These are phyloP conservation scores for Pyrenophora seminiperda DNA, from an alignment of 2,329 filamentous ascomycete genomes.

Conservation along the genomic window DNA sequence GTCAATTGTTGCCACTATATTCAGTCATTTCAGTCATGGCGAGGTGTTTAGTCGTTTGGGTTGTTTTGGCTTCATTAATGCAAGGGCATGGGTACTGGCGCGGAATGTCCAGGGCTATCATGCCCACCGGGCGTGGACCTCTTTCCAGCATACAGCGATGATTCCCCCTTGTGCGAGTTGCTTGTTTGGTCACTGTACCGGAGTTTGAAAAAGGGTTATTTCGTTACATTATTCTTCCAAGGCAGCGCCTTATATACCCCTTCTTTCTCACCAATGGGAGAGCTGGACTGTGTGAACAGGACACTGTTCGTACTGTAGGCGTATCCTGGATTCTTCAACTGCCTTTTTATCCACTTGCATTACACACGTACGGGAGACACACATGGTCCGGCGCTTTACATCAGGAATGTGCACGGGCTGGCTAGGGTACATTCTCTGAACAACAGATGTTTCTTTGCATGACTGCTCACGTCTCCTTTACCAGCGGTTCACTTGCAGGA, in stretches of 20 bases:
- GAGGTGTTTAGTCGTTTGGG: constrained; percentile 47
- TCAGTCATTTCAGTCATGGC: constrained; percentile 51
- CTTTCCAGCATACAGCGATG: constrained; percentile 53
- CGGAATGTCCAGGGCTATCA: constrained; percentile 41
- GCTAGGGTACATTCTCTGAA: constrained; percentile 30
- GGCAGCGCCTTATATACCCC: not conserved
- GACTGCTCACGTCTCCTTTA: constrained; percentile 21
- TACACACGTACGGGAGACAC: constrained; percentile 16
- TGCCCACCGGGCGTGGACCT: constrained; percentile 44
- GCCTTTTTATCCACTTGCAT: not conserved
- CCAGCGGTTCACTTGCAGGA: constrained; percentile 23
- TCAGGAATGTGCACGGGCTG: constrained; percentile 32
- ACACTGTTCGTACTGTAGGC: constrained; percentile 16
- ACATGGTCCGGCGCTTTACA: constrained; percentile 39
- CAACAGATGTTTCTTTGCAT: constrained; percentile 29
- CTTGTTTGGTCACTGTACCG: constrained; percentile 36
- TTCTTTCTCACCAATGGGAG: constrained; percentile 24
- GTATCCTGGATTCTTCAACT: constrained; percentile 14
- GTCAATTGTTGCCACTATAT: constrained; percentile 46
- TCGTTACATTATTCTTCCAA: constrained; percentile 5
- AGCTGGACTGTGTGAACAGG: constrained; percentile 19
- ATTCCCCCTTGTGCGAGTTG: constrained; percentile 52
- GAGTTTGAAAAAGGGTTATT: constrained; percentile 31
- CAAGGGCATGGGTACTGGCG: constrained; percentile 50
- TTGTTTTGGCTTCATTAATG: constrained; percentile 40